Evolutionary conservation across 441 rosid genomes (phyloP).

Genomic region (Omphalea diandra): DNA sequence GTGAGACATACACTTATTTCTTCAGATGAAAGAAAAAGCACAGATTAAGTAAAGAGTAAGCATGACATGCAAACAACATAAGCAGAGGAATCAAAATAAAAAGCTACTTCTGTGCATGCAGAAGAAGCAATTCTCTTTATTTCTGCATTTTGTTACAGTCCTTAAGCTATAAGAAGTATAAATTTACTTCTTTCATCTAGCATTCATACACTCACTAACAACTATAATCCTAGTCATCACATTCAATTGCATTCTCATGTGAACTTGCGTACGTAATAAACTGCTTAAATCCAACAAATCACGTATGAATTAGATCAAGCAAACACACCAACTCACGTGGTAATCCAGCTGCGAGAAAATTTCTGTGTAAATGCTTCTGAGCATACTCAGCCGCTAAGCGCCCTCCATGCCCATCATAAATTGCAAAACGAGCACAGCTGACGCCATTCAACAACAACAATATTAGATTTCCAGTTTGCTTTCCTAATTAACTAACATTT

Average conservation of each 20-base stretch:
- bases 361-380: constrained; percentile 66
- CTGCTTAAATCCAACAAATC: background rate
- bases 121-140: no score
- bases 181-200: no score
- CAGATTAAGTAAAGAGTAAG: no score
- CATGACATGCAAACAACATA: no score
- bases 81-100: no score
- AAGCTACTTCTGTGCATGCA: no score
- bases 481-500: background rate
- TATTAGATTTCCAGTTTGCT: background rate
- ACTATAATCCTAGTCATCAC: background rate
- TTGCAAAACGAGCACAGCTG: constrained; percentile 77
- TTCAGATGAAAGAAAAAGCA: no score
- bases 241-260: background rate
- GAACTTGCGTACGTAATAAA: background rate
- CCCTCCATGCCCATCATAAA: constrained; percentile 89
- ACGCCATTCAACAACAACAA: background rate
- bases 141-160: no score
- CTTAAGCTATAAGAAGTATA: no score
- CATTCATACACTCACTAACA: background rate
- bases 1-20: no score
- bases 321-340: constrained; percentile 98
- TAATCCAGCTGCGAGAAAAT: constrained; percentile 74
- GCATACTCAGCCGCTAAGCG: constrained; percentile 83
- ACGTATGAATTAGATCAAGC: constrained; percentile 37